Evolutionary conservation across 2,329 filamentous ascomycete species (phyloP), one percentile per base, ranked within the genome.

Genomic region (Oidium heveae): DNA sequence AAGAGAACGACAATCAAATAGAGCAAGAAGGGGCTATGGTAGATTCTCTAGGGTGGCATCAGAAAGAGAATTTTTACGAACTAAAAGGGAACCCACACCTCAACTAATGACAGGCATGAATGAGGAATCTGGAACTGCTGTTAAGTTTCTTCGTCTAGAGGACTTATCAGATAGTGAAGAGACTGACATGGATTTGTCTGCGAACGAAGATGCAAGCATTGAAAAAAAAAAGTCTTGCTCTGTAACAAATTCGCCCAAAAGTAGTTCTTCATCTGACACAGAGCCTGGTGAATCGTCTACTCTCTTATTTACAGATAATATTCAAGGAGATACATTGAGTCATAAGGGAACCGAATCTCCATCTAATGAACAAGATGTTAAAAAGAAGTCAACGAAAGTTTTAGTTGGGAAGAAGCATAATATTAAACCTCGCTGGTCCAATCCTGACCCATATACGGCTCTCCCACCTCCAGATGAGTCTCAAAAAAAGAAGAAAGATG

Each of bases 361-460:
- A 20, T 9, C 15, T 12, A 52, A 20, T 34, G 36, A 20, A 16
- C 12, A 20, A 15, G 53, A 34, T 34, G 41, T 4, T 5, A 47
- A 33, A 18, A 64, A 62, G 52, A 75, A 75, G 61, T 70, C 72
- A 12, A 64, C 64, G 2, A 69, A 71, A 10, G 65, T 62, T 10
- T 60, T 60, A 1, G 58, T 62, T 16, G 65, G 65, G 9, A 63
- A 66, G 22, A 70, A 68, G 57, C 64, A 71, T 55, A 68, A 70
- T 15, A 60, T 62, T 54, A 67, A 65, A 5, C 86, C 87, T 2
- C 87, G 84, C 66, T 96, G 89, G 89, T 94, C 87, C 4, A 96
- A 96, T 61, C 88, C 89, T 3, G 89, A 96, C 65, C 87, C 88
- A 0, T 95, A 96, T 67, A 94, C 86, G 6, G 84, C 79, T 1